A percentile compares a stretch with the other conserved stretches of the same genome.
Conservation (phyloP, 83 land plant genomes). For the Thuja plicata region DNA sequence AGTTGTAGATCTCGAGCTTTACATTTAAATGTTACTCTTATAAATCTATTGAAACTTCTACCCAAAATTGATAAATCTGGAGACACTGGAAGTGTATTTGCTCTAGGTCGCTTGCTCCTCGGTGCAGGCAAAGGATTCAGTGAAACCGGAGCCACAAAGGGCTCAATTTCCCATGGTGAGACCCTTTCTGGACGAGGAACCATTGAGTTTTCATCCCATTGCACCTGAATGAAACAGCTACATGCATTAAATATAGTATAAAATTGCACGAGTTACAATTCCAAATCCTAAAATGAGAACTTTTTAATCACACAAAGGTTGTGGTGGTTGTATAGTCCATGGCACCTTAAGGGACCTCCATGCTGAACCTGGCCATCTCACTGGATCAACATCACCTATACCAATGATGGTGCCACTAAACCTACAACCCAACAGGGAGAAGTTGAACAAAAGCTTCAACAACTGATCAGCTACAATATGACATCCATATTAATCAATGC, state of each 20-base stretch:
- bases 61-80: slow-evolving; percentile 47
- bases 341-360: slow-evolving; percentile 93
- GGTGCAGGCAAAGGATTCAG: slow-evolving; percentile 45
- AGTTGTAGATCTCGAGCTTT: background rate
- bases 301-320: background rate
- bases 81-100: slow-evolving; percentile 32
- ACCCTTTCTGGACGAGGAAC: slow-evolving; percentile 63
- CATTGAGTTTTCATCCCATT: slow-evolving; percentile 67
- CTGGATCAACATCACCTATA: slow-evolving; percentile 43
- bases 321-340: background rate
- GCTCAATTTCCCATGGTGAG: slow-evolving; percentile 69
- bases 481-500: background rate
- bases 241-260: background rate
- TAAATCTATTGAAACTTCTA: slow-evolving; percentile 22
- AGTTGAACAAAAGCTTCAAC: background rate
- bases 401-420: slow-evolving; percentile 92
- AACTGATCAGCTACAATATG: background rate
- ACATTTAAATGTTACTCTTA: background rate
- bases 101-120: slow-evolving; percentile 42
- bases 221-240: slow-evolving; percentile 36
- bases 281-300: background rate
- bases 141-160: slow-evolving; percentile 37
- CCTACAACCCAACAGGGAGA: slow-evolving; percentile 26
- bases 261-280: background rate
- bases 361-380: slow-evolving; percentile 69